Evolutionary conservation across 2,329 filamentous ascomycete genomes (phyloP).

Genomic region (Plectosphaerella plurivora): DNA sequence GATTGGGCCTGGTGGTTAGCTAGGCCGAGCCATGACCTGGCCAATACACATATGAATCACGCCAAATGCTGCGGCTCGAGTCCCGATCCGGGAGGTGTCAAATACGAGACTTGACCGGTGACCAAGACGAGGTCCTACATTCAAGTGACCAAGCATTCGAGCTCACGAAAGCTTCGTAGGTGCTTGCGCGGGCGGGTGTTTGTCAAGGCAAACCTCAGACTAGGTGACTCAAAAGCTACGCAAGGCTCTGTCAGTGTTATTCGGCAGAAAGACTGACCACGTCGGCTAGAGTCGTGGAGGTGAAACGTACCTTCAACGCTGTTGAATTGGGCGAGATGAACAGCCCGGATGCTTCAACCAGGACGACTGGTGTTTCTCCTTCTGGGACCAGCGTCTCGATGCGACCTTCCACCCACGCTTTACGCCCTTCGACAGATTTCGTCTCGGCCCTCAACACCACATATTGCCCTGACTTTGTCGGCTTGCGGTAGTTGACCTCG

Average conservation of each 20-base stretch:
- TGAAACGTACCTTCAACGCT: neutral
- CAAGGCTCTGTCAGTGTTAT: neutral
- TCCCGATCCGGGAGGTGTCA: no score
- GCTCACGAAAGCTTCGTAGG: no score
- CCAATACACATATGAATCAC: no score
- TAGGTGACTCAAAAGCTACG: neutral
- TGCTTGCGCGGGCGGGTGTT: no score
- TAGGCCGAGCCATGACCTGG: no score
- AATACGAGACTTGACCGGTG: no score
- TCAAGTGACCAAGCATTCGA: no score
- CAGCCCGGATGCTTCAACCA: conserved; percentile 80
- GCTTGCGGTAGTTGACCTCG: conserved; percentile 76
- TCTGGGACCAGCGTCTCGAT: conserved; percentile 70
- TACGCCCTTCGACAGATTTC: conserved; percentile 81
- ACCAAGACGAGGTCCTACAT: no score
- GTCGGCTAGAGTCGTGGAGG: no score
- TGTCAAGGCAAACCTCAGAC: no score
- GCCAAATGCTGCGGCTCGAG: no score
- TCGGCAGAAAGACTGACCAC: neutral
- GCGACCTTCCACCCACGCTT: conserved; percentile 87
- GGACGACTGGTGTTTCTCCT: conserved; percentile 57
- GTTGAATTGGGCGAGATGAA: conserved; percentile 72
- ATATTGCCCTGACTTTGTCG: conserved; percentile 70
- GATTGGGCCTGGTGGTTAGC: no score
- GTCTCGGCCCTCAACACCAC: conserved; percentile 77